Evolutionary conservation across 2,329 filamentous ascomycete genomes (phyloP), one percentile per base, ranked within the genome.

Genomic region (Pezicula rhizophila): DNA sequence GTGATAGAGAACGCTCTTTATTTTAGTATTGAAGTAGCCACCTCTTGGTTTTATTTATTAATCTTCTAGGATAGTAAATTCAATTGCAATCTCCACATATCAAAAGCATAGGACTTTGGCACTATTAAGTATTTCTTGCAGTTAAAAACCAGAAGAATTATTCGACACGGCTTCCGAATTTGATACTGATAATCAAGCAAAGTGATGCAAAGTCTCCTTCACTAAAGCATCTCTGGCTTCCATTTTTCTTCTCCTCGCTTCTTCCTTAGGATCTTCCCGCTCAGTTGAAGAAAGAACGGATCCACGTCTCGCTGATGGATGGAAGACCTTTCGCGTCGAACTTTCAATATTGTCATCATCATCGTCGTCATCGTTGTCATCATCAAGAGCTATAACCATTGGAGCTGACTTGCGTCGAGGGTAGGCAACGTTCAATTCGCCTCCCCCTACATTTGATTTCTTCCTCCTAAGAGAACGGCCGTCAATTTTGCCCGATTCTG

Each of bases 141-240:
- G 28, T 12, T 31, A 12, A 31, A 31, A 4, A 31, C 28, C 23
- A 31, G 28, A 11, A 31, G 3, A 31, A 31, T 31, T 17, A 38
- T 38, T 15, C n/a, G 18, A 38, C n/a, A 38, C 8, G 12, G 14
- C 14, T 14, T 38, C 35, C 14, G 8, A 38, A 38, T 15, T 2
- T 38, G 14, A 12, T 31, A 31, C 28, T 31, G 8, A 31, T 12
- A 25, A 26, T 42, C 40, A 42, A 42, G 25, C 40, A 42, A 26
- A 42, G 23, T 25, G 38, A 18, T 55, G 49, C 12, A 56, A 38
- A 10, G 53, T 54, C 37, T 56, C 42, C 38, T 46, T 50, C 11
- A 53, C 53, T 20, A 50, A 28, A 23, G 39, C 42, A 12, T 56
- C 53, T 31, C 53, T 48, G 14, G 45, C 42, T 18, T 39, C 38